phyloP scores from a whole-genome alignment of 441 rosid genomes.

The Flueggea neowawraea region DNA sequence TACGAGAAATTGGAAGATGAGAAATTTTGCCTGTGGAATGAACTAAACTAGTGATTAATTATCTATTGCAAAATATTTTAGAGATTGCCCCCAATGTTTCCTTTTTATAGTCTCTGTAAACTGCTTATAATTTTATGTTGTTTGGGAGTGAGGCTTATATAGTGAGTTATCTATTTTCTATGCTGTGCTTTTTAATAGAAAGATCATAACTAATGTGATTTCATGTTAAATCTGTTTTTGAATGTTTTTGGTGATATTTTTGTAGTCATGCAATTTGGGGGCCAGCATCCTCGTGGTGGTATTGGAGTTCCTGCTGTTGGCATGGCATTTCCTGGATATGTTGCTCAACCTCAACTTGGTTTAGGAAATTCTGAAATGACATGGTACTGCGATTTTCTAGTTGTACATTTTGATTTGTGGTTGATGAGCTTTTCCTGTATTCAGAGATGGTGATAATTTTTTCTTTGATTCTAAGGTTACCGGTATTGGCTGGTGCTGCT shows the following conservation, averaged over 20 bases:
- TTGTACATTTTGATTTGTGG: not conserved
- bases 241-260: not conserved
- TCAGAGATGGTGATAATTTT: not conserved
- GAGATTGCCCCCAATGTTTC: not conserved
- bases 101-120: not conserved
- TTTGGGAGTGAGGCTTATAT: not conserved
- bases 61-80: not conserved
- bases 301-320: conserved; percentile 90
- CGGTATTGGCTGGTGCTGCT: conserved; percentile 78
- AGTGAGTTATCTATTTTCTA: not conserved
- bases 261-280: conserved; percentile 86
- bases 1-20: not conserved
- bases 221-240: not conserved
- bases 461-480: conserved; percentile 58
- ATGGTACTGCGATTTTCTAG: conserved; percentile 44
- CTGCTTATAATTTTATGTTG: not conserved
- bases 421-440: not conserved
- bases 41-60: not conserved
- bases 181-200: not conserved
- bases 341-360: conserved; percentile 84
- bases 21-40: not conserved
- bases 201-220: not conserved
- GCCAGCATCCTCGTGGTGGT: conserved; percentile 91
- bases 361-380: conserved; percentile 92
- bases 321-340: conserved; percentile 99